Base-by-base conservation (phyloP, 176 grass and related monocot species). In the Eragrostis nindensis region DNA sequence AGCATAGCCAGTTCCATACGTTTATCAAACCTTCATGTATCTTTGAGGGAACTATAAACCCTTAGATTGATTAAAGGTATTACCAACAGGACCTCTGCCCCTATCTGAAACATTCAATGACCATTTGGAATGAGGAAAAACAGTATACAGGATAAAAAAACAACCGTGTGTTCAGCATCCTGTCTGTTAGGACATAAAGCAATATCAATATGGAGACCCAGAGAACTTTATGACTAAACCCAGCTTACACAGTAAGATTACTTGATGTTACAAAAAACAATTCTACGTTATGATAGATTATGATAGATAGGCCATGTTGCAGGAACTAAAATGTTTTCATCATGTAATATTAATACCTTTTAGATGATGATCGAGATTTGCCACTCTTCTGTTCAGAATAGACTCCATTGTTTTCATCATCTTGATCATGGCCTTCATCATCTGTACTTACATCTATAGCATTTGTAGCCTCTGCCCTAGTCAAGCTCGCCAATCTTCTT, bases 401-500 rank as follows among this genome's bases (percentile, higher is more conserved):
- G 16, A 17, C 62, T 50, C 47, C 71, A 76, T 76, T 53, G 15
- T 39, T 85, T 5, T 38, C 45, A 64, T 54, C 63, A 46, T 70
- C 24, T 66, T 78, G 65, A 14, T 48, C 11, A 22, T 25, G 27
- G 14, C 52, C 61, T 61, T 85, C 47, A 42, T 77, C 73, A 78
- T 32, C 75, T 15, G 29, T 50, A 38, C 60, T 64, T 48, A 18
- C 24, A 61, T 71, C 62, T 79, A 24, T 38, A 7, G 66, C n/a
- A 11, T 83, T 54, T 57, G 41, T 41, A 80, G 63, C 52, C 4
- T 69, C 46, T 83, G 55, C 32, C 47, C 84, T 90, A 55, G 81
- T 84, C 70, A 70, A 44, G 26, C 38, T 70, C 12, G 75, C 84
- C 62, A 90, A 70, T 49, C 80, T 82, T 84, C 46, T 87, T 70